phyloP scores from a whole-genome alignment of 148 eudicot genomes.

The Fagopyrum esculentum region DNA sequence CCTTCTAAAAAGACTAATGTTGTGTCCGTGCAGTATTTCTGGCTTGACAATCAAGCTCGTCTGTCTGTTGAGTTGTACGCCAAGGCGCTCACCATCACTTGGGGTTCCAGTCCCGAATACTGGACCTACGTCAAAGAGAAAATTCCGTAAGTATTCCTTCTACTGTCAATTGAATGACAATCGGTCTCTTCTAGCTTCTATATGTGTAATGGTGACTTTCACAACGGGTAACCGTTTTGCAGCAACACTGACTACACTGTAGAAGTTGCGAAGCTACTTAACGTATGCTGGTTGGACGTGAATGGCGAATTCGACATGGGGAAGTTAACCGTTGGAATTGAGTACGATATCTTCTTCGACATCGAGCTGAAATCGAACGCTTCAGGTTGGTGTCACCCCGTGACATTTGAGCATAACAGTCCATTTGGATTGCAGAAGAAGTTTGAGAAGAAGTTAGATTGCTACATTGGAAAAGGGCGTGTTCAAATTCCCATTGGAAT shows the following conservation, averaged over 20 bases:
- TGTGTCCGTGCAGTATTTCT: background rate
- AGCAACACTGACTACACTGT: background rate
- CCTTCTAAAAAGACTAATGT: too few relatives aligned
- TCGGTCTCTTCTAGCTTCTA: too few relatives aligned
- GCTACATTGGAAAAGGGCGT: background rate
- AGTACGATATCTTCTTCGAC: background rate
- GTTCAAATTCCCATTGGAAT: background rate
- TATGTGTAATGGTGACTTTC: too few relatives aligned
- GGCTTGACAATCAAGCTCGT: background rate
- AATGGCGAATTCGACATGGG: background rate
- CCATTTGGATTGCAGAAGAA: background rate
- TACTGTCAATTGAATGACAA: too few relatives aligned
- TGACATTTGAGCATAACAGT: background rate
- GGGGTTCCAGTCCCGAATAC: background rate
- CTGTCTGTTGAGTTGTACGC: background rate
- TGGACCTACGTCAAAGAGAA: background rate
- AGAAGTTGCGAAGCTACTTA: background rate
- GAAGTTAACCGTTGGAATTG: background rate
- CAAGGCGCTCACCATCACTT: background rate
- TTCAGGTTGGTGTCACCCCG: background rate
- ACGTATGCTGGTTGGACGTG: conserved; percentile 2
- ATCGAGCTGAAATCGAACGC: background rate
- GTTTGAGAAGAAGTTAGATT: background rate
- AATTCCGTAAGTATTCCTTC: background rate
- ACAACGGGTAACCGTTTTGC: too few relatives aligned